Conservation (phyloP, 2,329 filamentous ascomycete species). For the Pestalotiopsis sp. region DNA sequence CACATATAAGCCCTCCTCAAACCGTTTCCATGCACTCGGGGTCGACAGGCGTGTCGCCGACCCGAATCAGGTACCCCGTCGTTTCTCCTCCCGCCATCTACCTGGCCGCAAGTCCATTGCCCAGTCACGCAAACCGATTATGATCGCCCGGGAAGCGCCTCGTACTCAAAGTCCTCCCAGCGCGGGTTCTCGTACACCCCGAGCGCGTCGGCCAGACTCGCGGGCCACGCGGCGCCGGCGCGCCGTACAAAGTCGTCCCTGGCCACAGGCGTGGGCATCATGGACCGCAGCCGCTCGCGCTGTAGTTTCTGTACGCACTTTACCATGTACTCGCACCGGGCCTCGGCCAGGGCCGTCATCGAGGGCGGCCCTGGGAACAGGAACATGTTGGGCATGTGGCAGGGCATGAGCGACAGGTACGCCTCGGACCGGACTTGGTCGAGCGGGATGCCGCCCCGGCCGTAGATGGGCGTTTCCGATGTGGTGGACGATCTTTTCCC, state of each 20-base stretch:
- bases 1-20: too few species aligned
- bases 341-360: neutral
- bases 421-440: neutral
- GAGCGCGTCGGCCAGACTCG: neutral
- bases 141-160: neutral
- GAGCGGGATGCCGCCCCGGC: neutral
- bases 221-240: neutral
- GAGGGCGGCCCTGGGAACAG: neutral
- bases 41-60: neutral
- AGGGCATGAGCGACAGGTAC: neutral
- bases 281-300: neutral
- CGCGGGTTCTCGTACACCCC: neutral
- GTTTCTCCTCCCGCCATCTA: neutral
- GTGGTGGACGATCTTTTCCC: neutral
- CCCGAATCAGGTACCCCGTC: neutral
- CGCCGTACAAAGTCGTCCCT: neutral
- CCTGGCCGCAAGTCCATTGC: neutral
- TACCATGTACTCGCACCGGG: neutral
- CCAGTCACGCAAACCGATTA: neutral
- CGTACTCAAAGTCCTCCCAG: slow-evolving; percentile 1
- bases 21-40: neutral
- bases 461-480: neutral
- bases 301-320: neutral
- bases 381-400: neutral
- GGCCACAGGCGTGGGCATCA: neutral